phyloP scores from a whole-genome alignment of 805 yeast genomes.

The Isabelozyma heimii region DNA sequence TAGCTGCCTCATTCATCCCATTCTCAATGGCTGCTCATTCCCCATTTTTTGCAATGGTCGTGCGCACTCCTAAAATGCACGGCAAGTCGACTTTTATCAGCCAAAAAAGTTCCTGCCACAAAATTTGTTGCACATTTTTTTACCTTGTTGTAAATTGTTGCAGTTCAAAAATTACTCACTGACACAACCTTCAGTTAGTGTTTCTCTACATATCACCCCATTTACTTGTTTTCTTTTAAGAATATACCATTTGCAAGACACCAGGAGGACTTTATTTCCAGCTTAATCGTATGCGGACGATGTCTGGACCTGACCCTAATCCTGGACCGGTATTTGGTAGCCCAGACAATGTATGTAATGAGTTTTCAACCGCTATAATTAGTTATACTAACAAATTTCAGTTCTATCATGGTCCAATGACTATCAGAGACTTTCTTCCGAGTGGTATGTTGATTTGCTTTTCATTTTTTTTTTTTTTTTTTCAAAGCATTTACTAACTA shows the following conservation, averaged over 20 bases:
- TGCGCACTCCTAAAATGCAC: background rate
- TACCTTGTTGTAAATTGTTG: background rate
- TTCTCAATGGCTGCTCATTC: background rate
- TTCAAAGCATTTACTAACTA: slow-evolving; percentile 7
- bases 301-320: background rate
- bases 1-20: too few species aligned
- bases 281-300: background rate
- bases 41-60: background rate
- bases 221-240: background rate
- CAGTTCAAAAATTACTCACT: background rate
- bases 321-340: background rate
- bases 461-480: background rate
- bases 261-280: background rate
- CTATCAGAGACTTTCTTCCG: slow-evolving; percentile 9
- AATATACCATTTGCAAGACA: background rate
- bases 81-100: background rate
- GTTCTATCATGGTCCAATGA: background rate
- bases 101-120: background rate
- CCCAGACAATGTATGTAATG: background rate
- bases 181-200: background rate
- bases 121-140: background rate
- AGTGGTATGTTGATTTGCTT: slow-evolving; percentile 10
- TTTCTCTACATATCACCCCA: background rate
- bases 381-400: background rate
- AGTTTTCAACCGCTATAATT: background rate